These are phyloP conservation scores for Pinus taeda DNA, from an alignment of 75 land plant genomes.

Conservation along the genomic window DNA sequence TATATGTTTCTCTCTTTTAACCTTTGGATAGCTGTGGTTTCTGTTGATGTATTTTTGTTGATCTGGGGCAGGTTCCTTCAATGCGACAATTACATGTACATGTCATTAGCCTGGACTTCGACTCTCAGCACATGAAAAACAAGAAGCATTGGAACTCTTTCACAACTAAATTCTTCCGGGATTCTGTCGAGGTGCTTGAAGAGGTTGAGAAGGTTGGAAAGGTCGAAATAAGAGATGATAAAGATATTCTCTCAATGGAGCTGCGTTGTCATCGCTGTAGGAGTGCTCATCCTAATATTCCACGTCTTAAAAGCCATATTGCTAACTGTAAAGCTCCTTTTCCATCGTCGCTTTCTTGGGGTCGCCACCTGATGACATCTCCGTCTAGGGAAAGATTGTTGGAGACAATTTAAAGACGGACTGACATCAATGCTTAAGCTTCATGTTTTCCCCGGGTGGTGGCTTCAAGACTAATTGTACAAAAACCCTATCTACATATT, in stretches of 20 bases:
- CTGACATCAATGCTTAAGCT: background rate
- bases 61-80: constrained; percentile 71
- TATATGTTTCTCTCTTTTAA: background rate
- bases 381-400: background rate
- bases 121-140: constrained; percentile 73
- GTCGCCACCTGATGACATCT: background rate
- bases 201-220: constrained; percentile 58
- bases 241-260: constrained; percentile 56
- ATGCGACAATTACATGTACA: constrained; percentile 95
- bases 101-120: constrained; percentile 93
- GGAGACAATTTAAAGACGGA: background rate
- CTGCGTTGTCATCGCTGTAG: constrained; percentile 84
- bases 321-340: constrained; percentile 57
- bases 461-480: background rate
- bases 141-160: constrained; percentile 99
- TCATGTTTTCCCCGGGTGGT: background rate
- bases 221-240: constrained; percentile 39
- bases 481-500: background rate
- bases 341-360: constrained; percentile 24
- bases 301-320: constrained; percentile 72
- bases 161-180: constrained; percentile 74
- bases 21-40: background rate
- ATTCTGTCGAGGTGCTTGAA: constrained; percentile 75
- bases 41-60: constrained; percentile 1
- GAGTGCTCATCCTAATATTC: constrained; percentile 91